Base-by-base conservation (phyloP, 2,329 filamentous ascomycete genomes). In the Paraconiothyrium brasiliense region DNA sequence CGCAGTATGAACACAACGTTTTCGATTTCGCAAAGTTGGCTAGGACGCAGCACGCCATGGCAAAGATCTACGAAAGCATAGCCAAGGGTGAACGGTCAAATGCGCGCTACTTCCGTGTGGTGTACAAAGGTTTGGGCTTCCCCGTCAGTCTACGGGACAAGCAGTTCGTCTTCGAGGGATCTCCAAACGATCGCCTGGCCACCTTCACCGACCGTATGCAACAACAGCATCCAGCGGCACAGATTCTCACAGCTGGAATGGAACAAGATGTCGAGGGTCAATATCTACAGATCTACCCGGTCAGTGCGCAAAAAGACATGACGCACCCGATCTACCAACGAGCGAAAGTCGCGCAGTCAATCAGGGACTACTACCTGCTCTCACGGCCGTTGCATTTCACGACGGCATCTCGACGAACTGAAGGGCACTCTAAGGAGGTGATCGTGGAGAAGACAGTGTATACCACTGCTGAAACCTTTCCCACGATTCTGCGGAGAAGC, bases 21-120 rank as follows among this genome's bases (percentile, higher is more conserved):
- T 97, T 94, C 77, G 95, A 99, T 79, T 97, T 97, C 71, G 85
- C 90, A 37, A 97, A 99, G 80, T 85, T 99, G 27, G 94, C 95
- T 0, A 87, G 94, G 63, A 91, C 94, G 0, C 91, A 97, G 77
- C 86, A 93, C 62, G 93, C 94, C 7, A 97, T 97, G 81, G 94
- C 94, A 22, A 92, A 90, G 54, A 93, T 98, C 27, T 94, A 97
- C 77, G 95, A 98, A 77, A 90, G 86, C 14, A 91, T 97, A 64
- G 87, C 91, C 11, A 94, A 92, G 81, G 92, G 92, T 70, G 90
- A 94, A 57, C 90, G 89, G 67, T 81, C 90, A 20, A 88, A 90
- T 62, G 90, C 92, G 11, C 91, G 94, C 64, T 98, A 97, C 80
- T 98, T 97, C 86, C 91, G 92, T 66, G 94, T 98, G 32, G 85